A percentile compares a stretch with the other conserved stretches of the same genome.
Evolutionary conservation across 345 rosid genomes (phyloP).

Genomic region (Triadica sebifera): DNA sequence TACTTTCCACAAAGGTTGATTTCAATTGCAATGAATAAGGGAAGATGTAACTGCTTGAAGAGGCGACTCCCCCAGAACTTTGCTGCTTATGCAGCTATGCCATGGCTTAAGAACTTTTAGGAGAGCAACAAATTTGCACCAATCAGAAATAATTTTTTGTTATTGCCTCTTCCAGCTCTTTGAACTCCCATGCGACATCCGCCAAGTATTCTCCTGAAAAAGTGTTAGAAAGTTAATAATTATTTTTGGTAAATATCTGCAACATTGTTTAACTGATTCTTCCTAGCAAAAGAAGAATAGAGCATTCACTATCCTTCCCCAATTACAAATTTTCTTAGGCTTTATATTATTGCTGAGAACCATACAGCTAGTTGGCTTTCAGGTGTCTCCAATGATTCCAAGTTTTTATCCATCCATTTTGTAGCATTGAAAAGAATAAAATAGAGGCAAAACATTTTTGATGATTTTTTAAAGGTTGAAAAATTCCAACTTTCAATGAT

Average conservation of each 20-base stretch:
- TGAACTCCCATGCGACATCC: conserved; percentile 85
- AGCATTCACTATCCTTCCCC: background rate
- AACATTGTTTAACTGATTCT: background rate
- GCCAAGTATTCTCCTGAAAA: conserved; percentile 71
- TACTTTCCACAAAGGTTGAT: too few species aligned
- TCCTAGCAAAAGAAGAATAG: background rate
- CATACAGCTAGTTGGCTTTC: background rate
- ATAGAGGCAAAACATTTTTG: too few species aligned
- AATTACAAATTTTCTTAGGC: background rate
- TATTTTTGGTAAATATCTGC: background rate
- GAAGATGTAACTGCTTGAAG: background rate
- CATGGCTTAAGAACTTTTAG: background rate
- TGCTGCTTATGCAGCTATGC: background rate
- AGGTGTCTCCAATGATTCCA: background rate
- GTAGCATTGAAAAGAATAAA: background rate
- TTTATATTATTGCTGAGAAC: background rate
- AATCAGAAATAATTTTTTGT: conserved; percentile 60
- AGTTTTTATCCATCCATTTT: background rate
- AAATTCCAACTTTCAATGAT: too few species aligned
- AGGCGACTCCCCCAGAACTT: background rate
- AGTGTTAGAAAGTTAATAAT: background rate
- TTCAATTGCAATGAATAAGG: background rate
- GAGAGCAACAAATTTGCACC: background rate
- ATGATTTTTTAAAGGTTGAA: too few species aligned
- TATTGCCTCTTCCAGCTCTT: conserved; percentile 77